These are phyloP conservation scores for Goniomonas avonlea DNA, from an alignment of 78 protist genomes.

Conservation along the genomic window DNA sequence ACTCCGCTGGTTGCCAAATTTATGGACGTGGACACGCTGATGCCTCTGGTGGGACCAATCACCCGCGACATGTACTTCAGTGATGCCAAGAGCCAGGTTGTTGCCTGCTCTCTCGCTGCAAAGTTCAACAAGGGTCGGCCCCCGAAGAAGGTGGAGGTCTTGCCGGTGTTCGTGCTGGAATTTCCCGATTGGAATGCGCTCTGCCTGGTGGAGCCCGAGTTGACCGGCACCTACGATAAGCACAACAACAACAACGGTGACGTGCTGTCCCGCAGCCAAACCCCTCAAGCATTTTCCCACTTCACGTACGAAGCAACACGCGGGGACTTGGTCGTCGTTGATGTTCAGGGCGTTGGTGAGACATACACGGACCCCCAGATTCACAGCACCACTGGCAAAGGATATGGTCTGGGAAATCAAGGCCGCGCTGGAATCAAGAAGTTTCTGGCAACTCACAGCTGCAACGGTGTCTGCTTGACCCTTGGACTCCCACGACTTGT, in stretches of 20 bases:
- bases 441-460: slow-evolving; percentile 61
- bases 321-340: slow-evolving; percentile 55
- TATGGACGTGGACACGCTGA: neutral
- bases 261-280: slow-evolving; percentile 44
- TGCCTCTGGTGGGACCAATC: neutral
- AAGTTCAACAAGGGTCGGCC: neutral
- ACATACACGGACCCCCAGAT: slow-evolving; percentile 80
- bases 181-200: slow-evolving; percentile 13
- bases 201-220: slow-evolving; percentile 53
- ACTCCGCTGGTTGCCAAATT: neutral
- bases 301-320: slow-evolving; percentile 66
- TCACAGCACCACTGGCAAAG: slow-evolving; percentile 53
- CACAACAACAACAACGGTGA: slow-evolving; percentile 77
- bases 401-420: slow-evolving; percentile 66
- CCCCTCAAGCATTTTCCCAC: slow-evolving; percentile 82
- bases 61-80: neutral
- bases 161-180: neutral
- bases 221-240: slow-evolving; percentile 45
- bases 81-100: slow-evolving; percentile 20
- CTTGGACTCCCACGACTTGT: too few species aligned
- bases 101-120: neutral
- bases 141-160: neutral
- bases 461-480: slow-evolving; percentile 73
- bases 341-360: slow-evolving; percentile 84
- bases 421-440: slow-evolving; percentile 59